Evolutionary conservation across 106 monocot genomes (phyloP), one percentile per base, ranked within the genome.

Genomic region (Dendrobium nobile): DNA sequence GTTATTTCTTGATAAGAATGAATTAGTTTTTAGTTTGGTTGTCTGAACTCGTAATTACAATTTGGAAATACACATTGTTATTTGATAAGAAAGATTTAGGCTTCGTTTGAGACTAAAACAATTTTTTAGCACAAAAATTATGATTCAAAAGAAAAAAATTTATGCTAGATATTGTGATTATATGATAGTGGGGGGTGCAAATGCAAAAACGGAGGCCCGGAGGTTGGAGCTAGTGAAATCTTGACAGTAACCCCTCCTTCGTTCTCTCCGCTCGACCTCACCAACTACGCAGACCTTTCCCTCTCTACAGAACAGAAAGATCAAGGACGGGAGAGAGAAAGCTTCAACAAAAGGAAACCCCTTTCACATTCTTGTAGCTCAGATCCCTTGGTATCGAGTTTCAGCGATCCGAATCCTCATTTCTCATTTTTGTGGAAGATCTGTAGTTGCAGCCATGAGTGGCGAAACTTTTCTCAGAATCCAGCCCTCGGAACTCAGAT

Each of bases 401-500:
- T n/a, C 58, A 58, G 58, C 58, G 17, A 17, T 5, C 5, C 18
- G 0, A 58, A 6, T 58, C 58, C n/a, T 4, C 58, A 45, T 7
- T 45, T 6, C 45, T 45, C 45, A 45, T 45, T 45, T 45, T 6
- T 9, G 9, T 45, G 45, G 9, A 18, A 13, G 54, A 55, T 55
- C 54, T 55, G 3, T 55, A 18, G 18, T 55, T 55, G 54, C 54
- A 55, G 54, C 54, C 65, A 82, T 82, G 82, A 77, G 82, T 11
- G 77, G 31, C 64, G 77, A 75, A 6, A 75, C 43, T 65, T 33
- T 82, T 47, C 82, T 82, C 59, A 24, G 41, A 31, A 77, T 82
- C 77, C 77, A 77, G 20, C 82, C 82, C 7, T 1, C 65, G 0
- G 82, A 82, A 31, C 82, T 82, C 47, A 82, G 77, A 40, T 82